Evolutionary conservation across 2,329 filamentous ascomycete species (phyloP), one percentile per base, ranked within the genome.

Genomic region (Colletotrichum sojae): DNA sequence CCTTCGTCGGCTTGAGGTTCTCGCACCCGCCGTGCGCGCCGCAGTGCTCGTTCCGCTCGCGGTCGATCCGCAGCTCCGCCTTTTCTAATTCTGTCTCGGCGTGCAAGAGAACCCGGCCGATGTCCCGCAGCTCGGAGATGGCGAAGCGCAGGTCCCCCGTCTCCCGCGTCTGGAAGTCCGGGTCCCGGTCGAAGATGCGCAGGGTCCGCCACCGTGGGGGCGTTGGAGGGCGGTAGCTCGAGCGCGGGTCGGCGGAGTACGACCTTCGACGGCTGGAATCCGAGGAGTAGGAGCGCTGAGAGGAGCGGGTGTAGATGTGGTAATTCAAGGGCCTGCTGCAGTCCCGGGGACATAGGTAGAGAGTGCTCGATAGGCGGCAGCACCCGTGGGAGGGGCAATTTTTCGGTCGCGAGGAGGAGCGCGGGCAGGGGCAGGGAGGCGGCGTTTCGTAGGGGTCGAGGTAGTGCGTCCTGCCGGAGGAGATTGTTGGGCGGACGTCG

Each of bases 401-500:
- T 4, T 27, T 74, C 18, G 51, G 58, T 63, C 12, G 16, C 13
- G 51, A 46, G 3, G 48, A 31, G n/a, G 68, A n/a, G 2, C 20
- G 16, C 13, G 43, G 5, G 51, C 76, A 78, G 2, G 22, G 16
- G 67, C 77, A 79, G 6, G 18, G 10, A 1, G 31, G 8, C 0
- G 77, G 73, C 1, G 52, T 8, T 0, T 69, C 58, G 64, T 78
- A 77, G 9, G 75, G 66, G 52, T 78, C 71, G 16, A 76, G 55
- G 43, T 73, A 73, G n/a, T 56, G 8, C n/a, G 58, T 58, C 1
- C n/a, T 10, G 16, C 73, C 75, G 45, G 75, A 72, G 1, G 72
- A 76, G 15, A 78, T 63, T 58, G 76, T 16, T 5, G 77, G 75
- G 6, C 77, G 74, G 40, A 71, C 59, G 58, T 79, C 76, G 73